Percentiles rank a stretch among this genome's conserved stretches.
These are phyloP conservation scores for Fusarium kyushuense DNA, from an alignment of 2,329 filamentous ascomycete species.

Conservation along the genomic window DNA sequence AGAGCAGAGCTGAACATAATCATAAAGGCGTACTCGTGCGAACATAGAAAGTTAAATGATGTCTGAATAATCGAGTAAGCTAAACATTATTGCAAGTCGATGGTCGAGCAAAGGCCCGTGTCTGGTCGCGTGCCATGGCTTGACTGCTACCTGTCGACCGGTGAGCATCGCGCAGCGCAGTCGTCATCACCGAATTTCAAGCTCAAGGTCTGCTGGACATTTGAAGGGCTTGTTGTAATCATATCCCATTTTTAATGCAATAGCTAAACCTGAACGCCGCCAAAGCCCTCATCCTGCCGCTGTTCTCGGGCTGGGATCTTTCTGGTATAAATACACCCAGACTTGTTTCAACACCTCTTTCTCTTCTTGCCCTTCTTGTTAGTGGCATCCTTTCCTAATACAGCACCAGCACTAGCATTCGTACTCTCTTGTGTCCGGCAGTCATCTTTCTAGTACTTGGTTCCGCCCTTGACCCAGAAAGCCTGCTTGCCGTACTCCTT, in stretches of 20 bases:
- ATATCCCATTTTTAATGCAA: slow-evolving; percentile 49
- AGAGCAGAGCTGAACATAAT: not conserved
- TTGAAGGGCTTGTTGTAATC: slow-evolving; percentile 40
- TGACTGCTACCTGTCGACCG: slow-evolving; percentile 3
- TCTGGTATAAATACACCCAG: slow-evolving; percentile 56
- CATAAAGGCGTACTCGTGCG: not conserved
- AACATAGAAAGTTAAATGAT: not conserved
- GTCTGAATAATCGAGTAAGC: slow-evolving; percentile 1
- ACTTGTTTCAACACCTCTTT: slow-evolving; percentile 38
- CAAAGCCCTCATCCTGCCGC: slow-evolving; percentile 51
- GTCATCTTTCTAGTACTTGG: slow-evolving; percentile 36
- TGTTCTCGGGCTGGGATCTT: slow-evolving; percentile 45
- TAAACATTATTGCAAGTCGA: not conserved
- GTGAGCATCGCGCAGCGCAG: not conserved
- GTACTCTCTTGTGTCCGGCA: not conserved
- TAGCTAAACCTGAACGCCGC: slow-evolving; percentile 55
- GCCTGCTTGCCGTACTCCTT: slow-evolving; percentile 73
- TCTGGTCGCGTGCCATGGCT: slow-evolving; percentile 2
- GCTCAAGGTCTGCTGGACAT: slow-evolving; percentile 19
- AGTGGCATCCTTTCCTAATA: not conserved
- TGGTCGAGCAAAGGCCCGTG: not conserved
- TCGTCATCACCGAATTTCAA: slow-evolving; percentile 9
- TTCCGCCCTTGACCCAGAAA: slow-evolving; percentile 60
- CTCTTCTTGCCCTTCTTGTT: slow-evolving; percentile 9
- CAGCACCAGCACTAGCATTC: not conserved